Percentiles rank a stretch among this genome's conserved stretches.
Conservation (phyloP, 106 monocot species). For the Allium fistulosum region DNA sequence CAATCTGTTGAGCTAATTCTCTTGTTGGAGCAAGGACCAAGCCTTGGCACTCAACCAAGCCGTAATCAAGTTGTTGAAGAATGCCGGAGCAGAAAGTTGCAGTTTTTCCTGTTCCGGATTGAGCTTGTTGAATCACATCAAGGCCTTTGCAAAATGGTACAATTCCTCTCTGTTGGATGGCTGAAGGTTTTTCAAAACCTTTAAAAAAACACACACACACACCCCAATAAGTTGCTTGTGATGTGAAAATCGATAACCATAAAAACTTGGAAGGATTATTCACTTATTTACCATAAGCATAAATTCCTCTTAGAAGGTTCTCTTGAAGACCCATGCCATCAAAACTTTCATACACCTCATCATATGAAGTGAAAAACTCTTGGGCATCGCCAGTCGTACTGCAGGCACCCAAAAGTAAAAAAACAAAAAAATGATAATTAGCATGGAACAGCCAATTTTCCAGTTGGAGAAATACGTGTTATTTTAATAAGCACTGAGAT, state of each 20-base stretch:
- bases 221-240: not conserved
- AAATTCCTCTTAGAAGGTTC: constrained; percentile 29
- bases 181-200: constrained; percentile 57
- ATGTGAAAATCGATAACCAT: not conserved
- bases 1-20: constrained; percentile 46
- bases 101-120: constrained; percentile 46
- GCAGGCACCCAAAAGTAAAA: not conserved
- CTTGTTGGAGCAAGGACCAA: constrained; percentile 48
- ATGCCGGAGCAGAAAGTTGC: constrained; percentile 46
- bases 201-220: not conserved
- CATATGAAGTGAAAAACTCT: constrained; percentile 27
- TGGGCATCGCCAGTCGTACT: constrained; percentile 16
- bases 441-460: not conserved
- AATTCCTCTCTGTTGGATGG: constrained; percentile 47
- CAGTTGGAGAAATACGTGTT: not conserved
- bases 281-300: constrained; percentile 19
- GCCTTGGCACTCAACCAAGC: constrained; percentile 33
- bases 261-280: not conserved
- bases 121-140: constrained; percentile 45
- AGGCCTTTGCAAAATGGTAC: constrained; percentile 38
- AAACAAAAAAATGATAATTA: no score
- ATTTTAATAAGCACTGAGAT: not conserved
- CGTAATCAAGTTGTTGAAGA: constrained; percentile 36
- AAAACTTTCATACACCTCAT: constrained; percentile 27
- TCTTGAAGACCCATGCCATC: constrained; percentile 32